Percentiles rank a stretch among this genome's conserved stretches.
Conservation (phyloP, 768 basidiomycete species). For the Naganishia vaughanmartiniae region DNA sequence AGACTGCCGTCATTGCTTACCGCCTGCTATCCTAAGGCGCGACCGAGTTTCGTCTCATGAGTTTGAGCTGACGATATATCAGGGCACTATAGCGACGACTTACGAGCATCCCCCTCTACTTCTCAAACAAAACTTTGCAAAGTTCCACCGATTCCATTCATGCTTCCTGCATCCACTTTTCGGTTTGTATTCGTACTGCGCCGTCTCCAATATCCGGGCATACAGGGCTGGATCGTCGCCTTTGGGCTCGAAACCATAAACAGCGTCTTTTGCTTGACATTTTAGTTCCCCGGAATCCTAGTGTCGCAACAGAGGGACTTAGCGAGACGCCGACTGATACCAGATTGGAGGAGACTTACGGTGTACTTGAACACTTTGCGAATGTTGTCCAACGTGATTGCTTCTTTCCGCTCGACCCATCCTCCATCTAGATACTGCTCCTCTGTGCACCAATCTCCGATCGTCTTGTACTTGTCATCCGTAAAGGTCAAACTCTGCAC, state of each 20-base stretch:
- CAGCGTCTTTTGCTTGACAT: neutral
- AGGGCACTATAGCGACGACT: neutral
- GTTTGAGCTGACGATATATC: neutral
- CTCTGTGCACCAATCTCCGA: conserved; percentile 6
- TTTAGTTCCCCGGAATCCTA: neutral
- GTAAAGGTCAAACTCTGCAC: too few species aligned
- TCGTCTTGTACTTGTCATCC: neutral
- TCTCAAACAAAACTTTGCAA: conserved; percentile 12
- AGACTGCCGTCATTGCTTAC: neutral
- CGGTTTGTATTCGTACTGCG: conserved; percentile 6
- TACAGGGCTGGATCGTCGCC: neutral
- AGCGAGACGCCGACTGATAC: neutral
- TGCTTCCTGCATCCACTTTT: neutral
- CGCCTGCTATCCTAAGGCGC: neutral
- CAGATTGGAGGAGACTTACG: neutral
- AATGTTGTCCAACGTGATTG: too few species aligned
- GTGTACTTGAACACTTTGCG: too few species aligned
- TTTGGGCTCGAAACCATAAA: neutral
- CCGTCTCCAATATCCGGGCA: neutral
- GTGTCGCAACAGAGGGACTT: neutral
- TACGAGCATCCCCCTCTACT: conserved; percentile 3
- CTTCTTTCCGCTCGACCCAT: too few species aligned
- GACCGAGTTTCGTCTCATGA: neutral
- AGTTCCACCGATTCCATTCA: conserved; percentile 1
- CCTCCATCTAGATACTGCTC: conserved; percentile 15